phyloP scores from a whole-genome alignment of 2,329 filamentous ascomycete species.

The Cercospora citrullina region DNA sequence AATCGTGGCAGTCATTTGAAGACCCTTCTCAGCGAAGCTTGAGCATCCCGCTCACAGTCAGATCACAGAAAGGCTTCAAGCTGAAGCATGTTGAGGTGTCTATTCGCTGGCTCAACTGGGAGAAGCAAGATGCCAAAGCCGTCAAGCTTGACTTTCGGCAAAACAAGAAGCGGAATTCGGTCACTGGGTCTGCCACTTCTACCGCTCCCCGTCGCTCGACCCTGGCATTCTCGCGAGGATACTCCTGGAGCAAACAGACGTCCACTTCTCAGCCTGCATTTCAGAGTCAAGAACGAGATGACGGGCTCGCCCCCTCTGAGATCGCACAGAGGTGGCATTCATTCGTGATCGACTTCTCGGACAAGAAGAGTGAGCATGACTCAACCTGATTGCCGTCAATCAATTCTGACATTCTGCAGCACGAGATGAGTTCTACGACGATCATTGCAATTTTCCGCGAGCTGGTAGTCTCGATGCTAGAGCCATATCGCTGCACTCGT shows the following conservation, averaged over 20 bases:
- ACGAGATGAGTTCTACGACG: slow-evolving; percentile 1
- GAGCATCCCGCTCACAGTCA: background rate
- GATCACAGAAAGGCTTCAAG: background rate
- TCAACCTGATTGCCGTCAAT: background rate
- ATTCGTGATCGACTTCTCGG: background rate
- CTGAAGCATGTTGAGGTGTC: background rate
- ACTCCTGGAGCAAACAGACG: background rate
- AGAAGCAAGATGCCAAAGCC: background rate
- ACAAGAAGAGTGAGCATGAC: background rate
- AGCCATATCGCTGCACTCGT: background rate
- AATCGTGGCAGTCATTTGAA: background rate
- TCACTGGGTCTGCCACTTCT: background rate
- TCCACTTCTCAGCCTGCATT: background rate
- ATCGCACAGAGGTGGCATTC: background rate
- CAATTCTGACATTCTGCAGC: background rate
- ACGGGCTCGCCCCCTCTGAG: background rate
- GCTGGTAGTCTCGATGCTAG: background rate
- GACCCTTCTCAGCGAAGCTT: background rate
- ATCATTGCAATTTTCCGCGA: background rate
- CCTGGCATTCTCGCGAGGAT: background rate
- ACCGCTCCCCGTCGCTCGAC: background rate
- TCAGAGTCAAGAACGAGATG: background rate
- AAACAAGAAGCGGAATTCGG: background rate
- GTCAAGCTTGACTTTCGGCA: background rate
- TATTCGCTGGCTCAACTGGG: background rate